Percentiles rank a stretch among this genome's conserved stretches.
phyloP scores from a whole-genome alignment of 169 alveolate species.

The Cryptosporidium sp. region DNA sequence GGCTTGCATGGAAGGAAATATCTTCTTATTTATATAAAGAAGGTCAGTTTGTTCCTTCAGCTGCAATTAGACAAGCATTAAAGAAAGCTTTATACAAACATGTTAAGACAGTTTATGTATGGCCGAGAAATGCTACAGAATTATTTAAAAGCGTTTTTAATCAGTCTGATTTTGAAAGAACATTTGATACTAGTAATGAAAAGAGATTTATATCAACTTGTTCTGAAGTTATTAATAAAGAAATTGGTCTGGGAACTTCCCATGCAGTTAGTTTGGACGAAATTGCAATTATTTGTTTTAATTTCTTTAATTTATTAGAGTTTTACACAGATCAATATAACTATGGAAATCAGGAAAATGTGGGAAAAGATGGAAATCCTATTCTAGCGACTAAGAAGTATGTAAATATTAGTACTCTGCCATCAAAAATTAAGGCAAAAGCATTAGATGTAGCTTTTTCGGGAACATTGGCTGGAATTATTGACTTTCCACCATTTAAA shows the following conservation, averaged over 20 bases:
- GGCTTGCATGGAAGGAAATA: constrained; percentile 71
- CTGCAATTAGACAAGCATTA: constrained; percentile 47
- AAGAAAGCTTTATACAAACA: constrained; percentile 38
- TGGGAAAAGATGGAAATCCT: background rate
- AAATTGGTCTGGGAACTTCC: constrained; percentile 15
- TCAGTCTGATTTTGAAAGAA: background rate
- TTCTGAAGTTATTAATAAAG: constrained; percentile 27
- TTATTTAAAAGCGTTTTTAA: constrained; percentile 14
- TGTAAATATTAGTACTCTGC: constrained; percentile 30
- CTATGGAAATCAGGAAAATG: constrained; percentile 30
- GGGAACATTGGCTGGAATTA: constrained; percentile 10
- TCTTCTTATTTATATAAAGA: constrained; percentile 62
- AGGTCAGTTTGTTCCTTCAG: constrained; percentile 57
- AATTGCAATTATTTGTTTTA: constrained; percentile 50
- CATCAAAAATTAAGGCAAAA: constrained; percentile 23
- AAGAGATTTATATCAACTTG: constrained; percentile 49
- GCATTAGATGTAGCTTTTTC: constrained; percentile 44
- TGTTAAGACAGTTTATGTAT: constrained; percentile 1
- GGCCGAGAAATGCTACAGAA: constrained; percentile 58
- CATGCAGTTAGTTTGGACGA: constrained; percentile 60
- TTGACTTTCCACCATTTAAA: constrained; percentile 46
- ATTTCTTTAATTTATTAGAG: constrained; percentile 32
- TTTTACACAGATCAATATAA: constrained; percentile 23
- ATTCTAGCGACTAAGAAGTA: constrained; percentile 7
- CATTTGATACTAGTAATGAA: constrained; percentile 59